Evolutionary conservation across 805 yeast genomes (phyloP).

Genomic region (Barnettozyma vustinii): DNA sequence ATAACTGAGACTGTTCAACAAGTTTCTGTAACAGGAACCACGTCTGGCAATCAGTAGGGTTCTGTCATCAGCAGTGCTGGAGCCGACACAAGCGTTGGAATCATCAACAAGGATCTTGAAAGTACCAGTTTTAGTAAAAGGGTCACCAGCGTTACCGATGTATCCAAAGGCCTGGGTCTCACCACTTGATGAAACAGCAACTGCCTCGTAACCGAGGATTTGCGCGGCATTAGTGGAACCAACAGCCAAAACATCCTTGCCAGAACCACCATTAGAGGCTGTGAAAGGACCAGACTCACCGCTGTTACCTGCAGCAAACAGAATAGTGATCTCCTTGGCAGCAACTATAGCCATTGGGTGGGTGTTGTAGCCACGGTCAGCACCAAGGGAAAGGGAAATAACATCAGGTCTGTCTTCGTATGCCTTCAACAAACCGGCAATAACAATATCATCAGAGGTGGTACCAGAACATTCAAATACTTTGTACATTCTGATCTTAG

Average conservation of each 20-base stretch:
- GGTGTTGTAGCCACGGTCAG: conserved; percentile 11
- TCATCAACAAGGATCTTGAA: conserved; percentile 1
- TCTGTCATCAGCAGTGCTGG: background rate
- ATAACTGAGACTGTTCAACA: background rate
- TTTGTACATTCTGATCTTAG: conserved; percentile 13
- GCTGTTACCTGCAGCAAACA: conserved; percentile 17
- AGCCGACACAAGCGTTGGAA: conserved; percentile 6
- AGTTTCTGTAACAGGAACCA: conserved; percentile 4
- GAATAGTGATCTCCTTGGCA: conserved; percentile 7
- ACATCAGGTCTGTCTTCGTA: conserved; percentile 12
- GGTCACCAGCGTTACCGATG: conserved; percentile 3
- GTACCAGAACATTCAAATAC: conserved; percentile 11
- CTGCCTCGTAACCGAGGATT: conserved; percentile 5
- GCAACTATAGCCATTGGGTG: conserved; percentile 12
- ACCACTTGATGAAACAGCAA: conserved; percentile 9
- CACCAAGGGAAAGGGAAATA: conserved; percentile 13
- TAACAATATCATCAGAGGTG: conserved; percentile 13
- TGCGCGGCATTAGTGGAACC: conserved; percentile 13
- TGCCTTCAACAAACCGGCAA: conserved; percentile 15
- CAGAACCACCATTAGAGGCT: conserved; percentile 15
- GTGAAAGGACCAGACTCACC: conserved; percentile 11
- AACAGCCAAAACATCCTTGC: conserved; percentile 11
- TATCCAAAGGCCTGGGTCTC: conserved; percentile 7
- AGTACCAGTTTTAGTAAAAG: conserved; percentile 4
- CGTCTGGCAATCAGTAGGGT: conserved; percentile 6